Evolutionary conservation across 2,329 filamentous ascomycete species (phyloP), one percentile per base, ranked within the genome.

Genomic region (Nannizziopsis barbatae): DNA sequence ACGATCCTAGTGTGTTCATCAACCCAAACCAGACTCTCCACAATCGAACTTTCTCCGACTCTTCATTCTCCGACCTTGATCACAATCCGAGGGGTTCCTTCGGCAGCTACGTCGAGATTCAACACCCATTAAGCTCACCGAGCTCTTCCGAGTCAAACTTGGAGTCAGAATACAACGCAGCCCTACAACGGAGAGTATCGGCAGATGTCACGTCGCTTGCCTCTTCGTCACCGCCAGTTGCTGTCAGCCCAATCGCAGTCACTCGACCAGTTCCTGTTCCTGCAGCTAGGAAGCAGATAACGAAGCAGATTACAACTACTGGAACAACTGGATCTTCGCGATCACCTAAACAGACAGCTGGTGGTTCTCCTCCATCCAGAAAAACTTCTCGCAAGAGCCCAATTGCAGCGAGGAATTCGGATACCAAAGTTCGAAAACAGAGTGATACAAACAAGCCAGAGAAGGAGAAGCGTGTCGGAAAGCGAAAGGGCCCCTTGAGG

Each of bases 11-110:
- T 11, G 81, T 85, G 56, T 89, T 95, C 60, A 93, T 94, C 73
- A 95, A 95, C 67, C 90, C 90, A 1, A 80, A 83, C 53, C 85
- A 95, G 69, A 93, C 88, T 1, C 72, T 96, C 45, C 90, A 95
- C 69, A 76, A 94, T 60, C 80, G 89, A 57, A 89, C 83, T 47
- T 81, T 84, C 58, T 95, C 89, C 3, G 86, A 93, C 59, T 92
- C 87, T 2, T 92, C 85, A 1, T 78, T 81, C 56, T 81, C 84
- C 1, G 83, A 89, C 31, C 79, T 81, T 3, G 75, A 77, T 53
- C 79, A 65, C 73, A 76, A 64, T 15, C 65, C 66, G 71, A 82
- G 61, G 62, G 83, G 73, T 63, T 86, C 69, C 65, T 87, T 75
- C 71, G 80, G 75, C 54, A 92, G 86, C 69, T 94, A 84, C 58